Percentiles rank a stretch among this genome's conserved stretches.
These are phyloP conservation scores for Starmerella asiatica DNA, from an alignment of 805 yeast species.

Conservation along the genomic window DNA sequence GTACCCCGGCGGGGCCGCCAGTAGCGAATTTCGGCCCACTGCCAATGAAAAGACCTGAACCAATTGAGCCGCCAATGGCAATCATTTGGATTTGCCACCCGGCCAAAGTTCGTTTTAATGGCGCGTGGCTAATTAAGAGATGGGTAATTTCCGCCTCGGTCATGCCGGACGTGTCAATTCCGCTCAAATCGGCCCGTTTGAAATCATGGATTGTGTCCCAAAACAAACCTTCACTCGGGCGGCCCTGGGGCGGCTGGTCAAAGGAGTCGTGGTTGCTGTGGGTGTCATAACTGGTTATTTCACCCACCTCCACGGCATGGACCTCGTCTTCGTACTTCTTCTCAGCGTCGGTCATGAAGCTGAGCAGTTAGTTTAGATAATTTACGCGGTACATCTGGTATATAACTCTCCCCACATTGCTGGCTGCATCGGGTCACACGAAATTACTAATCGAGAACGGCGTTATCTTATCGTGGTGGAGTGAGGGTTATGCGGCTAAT, in stretches of 20 bases:
- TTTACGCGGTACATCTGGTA: too few species aligned
- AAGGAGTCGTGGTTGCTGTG: not conserved
- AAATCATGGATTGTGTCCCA: slow-evolving; percentile 28
- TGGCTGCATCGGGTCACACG: too few species aligned
- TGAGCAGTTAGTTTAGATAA: too few species aligned
- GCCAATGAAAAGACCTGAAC: slow-evolving; percentile 54
- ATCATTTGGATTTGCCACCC: slow-evolving; percentile 39
- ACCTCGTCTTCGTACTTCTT: not conserved
- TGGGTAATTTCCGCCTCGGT: slow-evolving; percentile 25
- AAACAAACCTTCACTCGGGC: slow-evolving; percentile 10
- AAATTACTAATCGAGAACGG: not conserved
- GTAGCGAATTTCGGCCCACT: slow-evolving; percentile 35
- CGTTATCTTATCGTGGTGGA: not conserved
- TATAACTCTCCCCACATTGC: too few species aligned
- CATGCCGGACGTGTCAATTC: slow-evolving; percentile 26
- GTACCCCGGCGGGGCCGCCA: slow-evolving; percentile 44
- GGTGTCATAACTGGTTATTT: not conserved
- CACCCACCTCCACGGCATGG: not conserved
- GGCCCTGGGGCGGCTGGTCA: not conserved
- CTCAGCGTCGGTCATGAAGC: not conserved
- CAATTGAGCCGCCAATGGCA: slow-evolving; percentile 76
- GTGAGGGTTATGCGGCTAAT: not conserved
- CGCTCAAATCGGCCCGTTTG: slow-evolving; percentile 33
- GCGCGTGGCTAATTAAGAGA: slow-evolving; percentile 15
- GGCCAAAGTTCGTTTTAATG: slow-evolving; percentile 28